Evolutionary conservation across 345 rosid genomes (phyloP).

Genomic region (Acer saccharum): DNA sequence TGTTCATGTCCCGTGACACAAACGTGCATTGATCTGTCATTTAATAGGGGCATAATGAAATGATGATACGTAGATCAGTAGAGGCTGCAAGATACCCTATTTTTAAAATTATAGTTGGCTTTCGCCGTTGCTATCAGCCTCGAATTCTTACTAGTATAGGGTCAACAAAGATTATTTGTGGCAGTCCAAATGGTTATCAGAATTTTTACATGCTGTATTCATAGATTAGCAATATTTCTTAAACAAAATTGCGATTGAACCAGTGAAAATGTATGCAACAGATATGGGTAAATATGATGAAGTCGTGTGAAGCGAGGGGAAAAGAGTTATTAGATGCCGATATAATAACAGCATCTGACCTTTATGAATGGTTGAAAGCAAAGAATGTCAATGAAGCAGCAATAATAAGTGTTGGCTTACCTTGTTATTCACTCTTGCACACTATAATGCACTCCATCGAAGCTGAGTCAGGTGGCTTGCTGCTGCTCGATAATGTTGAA

Average conservation of each 20-base stretch:
- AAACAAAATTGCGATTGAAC: neutral
- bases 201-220: neutral
- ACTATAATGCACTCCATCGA: conserved; percentile 59
- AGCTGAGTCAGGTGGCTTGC: conserved; percentile 61
- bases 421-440: conserved; percentile 60
- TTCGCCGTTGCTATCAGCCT: neutral
- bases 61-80: neutral
- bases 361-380: conserved; percentile 55
- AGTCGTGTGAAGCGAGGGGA: conserved; percentile 61
- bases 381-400: conserved; percentile 50
- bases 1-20: neutral
- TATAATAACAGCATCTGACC: conserved; percentile 50
- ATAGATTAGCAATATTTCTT: neutral
- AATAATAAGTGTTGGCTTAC: conserved; percentile 56
- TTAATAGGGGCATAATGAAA: neutral
- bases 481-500: conserved; percentile 63
- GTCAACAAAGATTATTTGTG: neutral
- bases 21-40: neutral
- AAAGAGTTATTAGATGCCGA: conserved; percentile 60
- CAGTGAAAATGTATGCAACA: conserved; percentile 19
- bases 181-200: neutral
- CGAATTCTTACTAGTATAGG: neutral
- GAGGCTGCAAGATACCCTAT: neutral
- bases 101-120: neutral
- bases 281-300: conserved; percentile 67